These are phyloP conservation scores for Fonsecaea multimorphosa DNA, from an alignment of 2,329 filamentous ascomycete genomes.

Conservation along the genomic window DNA sequence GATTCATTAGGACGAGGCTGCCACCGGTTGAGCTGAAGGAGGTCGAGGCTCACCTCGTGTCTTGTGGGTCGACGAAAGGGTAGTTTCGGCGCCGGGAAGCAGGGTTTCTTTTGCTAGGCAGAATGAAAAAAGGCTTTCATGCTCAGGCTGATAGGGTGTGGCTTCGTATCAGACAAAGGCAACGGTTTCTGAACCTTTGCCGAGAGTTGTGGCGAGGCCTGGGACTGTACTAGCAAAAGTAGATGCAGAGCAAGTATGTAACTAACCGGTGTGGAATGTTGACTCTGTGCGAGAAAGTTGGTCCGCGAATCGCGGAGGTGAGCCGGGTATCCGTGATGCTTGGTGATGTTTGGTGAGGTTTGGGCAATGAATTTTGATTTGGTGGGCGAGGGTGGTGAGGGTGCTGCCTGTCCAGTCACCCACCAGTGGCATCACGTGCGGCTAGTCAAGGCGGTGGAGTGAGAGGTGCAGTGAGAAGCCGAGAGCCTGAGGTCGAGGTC, in stretches of 20 bases:
- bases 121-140: neutral
- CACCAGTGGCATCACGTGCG: neutral
- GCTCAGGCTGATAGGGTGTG: neutral
- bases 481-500: neutral
- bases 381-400: too few species aligned
- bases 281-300: neutral
- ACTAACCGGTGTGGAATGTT: slow-evolving; percentile 6
- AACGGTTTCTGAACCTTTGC: neutral
- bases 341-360: too few species aligned
- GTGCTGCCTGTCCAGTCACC: neutral
- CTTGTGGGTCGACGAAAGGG: neutral
- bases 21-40: neutral
- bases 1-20: neutral
- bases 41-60: neutral
- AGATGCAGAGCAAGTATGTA: neutral
- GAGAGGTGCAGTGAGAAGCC: too few species aligned
- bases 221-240: neutral
- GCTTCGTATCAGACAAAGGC: neutral
- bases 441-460: neutral
- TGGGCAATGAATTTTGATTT: slow-evolving; percentile 2
- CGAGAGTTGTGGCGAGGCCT: neutral
- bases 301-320: neutral
- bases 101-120: slow-evolving; percentile 1
- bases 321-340: neutral
- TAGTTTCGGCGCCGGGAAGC: neutral